Percentiles rank a stretch among this genome's conserved stretches.
These are phyloP conservation scores for Starmerella riodocensis DNA, from an alignment of 805 yeast genomes.

Conservation along the genomic window DNA sequence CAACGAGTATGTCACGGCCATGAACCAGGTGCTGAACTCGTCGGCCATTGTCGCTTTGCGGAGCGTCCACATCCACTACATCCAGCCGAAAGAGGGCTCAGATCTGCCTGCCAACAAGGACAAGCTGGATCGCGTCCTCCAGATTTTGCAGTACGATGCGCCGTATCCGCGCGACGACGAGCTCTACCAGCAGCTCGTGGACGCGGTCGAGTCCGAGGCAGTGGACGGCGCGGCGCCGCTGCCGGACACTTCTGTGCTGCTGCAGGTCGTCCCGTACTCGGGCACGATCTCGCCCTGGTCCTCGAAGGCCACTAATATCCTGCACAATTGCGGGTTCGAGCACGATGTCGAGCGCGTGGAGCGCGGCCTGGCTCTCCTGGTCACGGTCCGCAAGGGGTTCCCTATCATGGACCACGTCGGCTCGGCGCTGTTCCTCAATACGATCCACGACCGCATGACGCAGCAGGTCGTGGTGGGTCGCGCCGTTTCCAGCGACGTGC, in stretches of 20 bases:
- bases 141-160: constrained; percentile 62
- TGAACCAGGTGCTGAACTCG: constrained; percentile 56
- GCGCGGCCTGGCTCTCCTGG: constrained; percentile 68
- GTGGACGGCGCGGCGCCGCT: constrained; percentile 15
- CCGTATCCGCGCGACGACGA: constrained; percentile 43
- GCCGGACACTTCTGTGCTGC: constrained; percentile 36
- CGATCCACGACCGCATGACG: constrained; percentile 90
- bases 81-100: constrained; percentile 39
- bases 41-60: constrained; percentile 57
- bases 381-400: constrained; percentile 60
- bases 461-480: constrained; percentile 42
- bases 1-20: constrained; percentile 52
- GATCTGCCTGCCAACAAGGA: constrained; percentile 23
- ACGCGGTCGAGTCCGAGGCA: constrained; percentile 22
- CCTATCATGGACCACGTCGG: constrained; percentile 44
- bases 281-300: constrained; percentile 99
- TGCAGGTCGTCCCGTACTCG: constrained; percentile 76
- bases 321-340: constrained; percentile 72
- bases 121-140: constrained; percentile 35
- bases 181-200: constrained; percentile 33
- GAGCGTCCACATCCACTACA: constrained; percentile 69
- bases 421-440: constrained; percentile 46
- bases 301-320: constrained; percentile 92
- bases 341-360: constrained; percentile 69
- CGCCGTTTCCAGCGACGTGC: constrained; percentile 33